These are phyloP conservation scores for Brettanomyces bruxellensis DNA, from an alignment of 805 yeast genomes.

Conservation along the genomic window DNA sequence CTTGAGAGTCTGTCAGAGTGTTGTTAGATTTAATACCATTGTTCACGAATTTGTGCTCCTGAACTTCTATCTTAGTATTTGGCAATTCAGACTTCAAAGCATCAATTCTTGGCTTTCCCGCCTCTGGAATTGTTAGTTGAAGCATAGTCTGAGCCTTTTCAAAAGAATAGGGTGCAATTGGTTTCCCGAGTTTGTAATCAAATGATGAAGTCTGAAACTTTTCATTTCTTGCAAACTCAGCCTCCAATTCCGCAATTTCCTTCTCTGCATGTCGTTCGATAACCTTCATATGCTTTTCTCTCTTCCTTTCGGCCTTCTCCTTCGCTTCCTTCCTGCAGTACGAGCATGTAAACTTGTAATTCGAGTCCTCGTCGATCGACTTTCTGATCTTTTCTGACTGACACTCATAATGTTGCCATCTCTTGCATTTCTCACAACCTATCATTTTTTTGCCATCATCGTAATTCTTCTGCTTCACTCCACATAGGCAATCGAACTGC, in stretches of 20 bases:
- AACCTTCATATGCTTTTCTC: background rate
- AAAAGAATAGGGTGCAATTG: background rate
- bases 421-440: conserved; percentile 26
- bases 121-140: background rate
- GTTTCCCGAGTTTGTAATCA: background rate
- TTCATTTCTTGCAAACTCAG: background rate
- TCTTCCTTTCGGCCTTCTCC: background rate
- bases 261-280: background rate
- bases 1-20: too few relatives aligned
- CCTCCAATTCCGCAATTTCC: background rate
- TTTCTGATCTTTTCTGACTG: conserved; percentile 21
- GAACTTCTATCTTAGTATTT: too few relatives aligned
- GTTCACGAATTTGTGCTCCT: too few relatives aligned
- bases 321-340: conserved; percentile 4
- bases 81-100: too few relatives aligned
- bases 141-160: background rate
- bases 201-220: background rate
- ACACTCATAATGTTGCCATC: conserved; percentile 32
- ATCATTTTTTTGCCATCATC: conserved; percentile 30
- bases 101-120: too few relatives aligned
- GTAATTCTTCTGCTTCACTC: conserved; percentile 26
- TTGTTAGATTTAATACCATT: too few relatives aligned
- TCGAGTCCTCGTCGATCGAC: conserved; percentile 15
- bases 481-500: conserved; percentile 33
- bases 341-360: conserved; percentile 11